Conservation (phyloP, 306 rosid genomes). For the Quercus variabilis region DNA sequence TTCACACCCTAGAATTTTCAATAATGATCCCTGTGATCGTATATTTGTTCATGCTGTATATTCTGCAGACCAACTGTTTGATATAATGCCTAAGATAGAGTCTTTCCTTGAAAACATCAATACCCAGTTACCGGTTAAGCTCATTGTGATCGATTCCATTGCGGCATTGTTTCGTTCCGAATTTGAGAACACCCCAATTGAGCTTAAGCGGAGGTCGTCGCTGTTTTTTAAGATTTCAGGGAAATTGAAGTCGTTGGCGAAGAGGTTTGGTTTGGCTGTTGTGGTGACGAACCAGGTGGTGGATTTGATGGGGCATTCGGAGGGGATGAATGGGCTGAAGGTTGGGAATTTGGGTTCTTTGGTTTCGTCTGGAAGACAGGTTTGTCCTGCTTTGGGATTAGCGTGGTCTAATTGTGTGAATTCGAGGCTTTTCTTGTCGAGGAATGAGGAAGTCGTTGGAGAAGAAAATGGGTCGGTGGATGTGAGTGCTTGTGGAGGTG, state of each 20-base stretch:
- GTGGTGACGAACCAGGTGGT: slow-evolving; percentile 83
- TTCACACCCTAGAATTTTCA: slow-evolving; percentile 13
- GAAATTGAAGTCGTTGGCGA: slow-evolving; percentile 54
- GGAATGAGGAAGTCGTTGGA: slow-evolving; percentile 34
- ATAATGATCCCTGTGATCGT: slow-evolving; percentile 35
- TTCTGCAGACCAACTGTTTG: slow-evolving; percentile 50
- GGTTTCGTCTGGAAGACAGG: slow-evolving; percentile 63
- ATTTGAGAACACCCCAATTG: slow-evolving; percentile 57
- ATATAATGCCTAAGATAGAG: slow-evolving; percentile 45
- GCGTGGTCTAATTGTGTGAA: slow-evolving; percentile 90
- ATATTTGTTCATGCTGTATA: slow-evolving; percentile 45
- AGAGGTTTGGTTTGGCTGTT: slow-evolving; percentile 55
- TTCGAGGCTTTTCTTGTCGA: slow-evolving; percentile 70
- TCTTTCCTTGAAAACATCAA: slow-evolving; percentile 8
- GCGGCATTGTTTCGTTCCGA: slow-evolving; percentile 86
- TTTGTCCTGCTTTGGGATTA: slow-evolving; percentile 78
- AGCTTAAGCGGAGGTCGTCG: slow-evolving; percentile 60
- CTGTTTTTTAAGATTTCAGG: slow-evolving; percentile 75
- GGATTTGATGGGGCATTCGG: slow-evolving; percentile 49
- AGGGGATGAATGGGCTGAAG: slow-evolving; percentile 44
- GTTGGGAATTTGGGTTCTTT: slow-evolving; percentile 54
- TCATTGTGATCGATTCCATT: slow-evolving; percentile 74
- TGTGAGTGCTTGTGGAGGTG: not conserved
- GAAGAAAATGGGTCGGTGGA: slow-evolving; percentile 13
- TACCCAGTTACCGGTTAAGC: slow-evolving; percentile 46